Conservation (phyloP, 129 eudicot genomes). For the Pittosporum tobira region DNA sequence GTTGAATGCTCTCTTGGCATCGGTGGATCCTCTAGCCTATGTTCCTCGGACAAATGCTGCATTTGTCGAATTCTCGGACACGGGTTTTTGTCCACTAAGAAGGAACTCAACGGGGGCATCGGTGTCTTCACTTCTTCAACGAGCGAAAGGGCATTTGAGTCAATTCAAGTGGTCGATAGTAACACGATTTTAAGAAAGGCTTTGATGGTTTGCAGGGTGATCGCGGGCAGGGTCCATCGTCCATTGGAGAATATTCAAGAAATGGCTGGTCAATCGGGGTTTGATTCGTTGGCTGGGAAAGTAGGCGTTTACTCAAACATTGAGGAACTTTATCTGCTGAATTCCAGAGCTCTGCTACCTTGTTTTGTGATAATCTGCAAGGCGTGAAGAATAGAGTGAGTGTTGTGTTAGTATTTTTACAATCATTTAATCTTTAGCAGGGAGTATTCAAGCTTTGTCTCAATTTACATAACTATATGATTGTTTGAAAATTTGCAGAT, state of each 20-base stretch:
- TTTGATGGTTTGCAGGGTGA: slow-evolving; percentile 80
- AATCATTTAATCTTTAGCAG: background rate
- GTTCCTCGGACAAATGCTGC: slow-evolving; percentile 18
- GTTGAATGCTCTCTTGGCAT: slow-evolving; percentile 23
- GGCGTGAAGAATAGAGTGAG: slow-evolving; percentile 17
- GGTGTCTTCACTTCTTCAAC: slow-evolving; percentile 91
- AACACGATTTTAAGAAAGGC: slow-evolving; percentile 39
- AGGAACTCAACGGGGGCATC: slow-evolving; percentile 31
- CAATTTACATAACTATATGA: background rate
- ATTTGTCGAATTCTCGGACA: slow-evolving; percentile 23
- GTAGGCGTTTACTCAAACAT: slow-evolving; percentile 77
- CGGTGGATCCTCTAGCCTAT: slow-evolving; percentile 25
- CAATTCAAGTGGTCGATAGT: slow-evolving; percentile 27
- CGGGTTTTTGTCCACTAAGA: slow-evolving; percentile 37
- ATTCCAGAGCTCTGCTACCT: slow-evolving; percentile 75
- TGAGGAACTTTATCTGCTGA: slow-evolving; percentile 76
- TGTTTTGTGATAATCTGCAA: slow-evolving; percentile 86
- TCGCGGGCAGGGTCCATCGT: slow-evolving; percentile 90
- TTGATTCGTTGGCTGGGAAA: slow-evolving; percentile 96
- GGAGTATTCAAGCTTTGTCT: background rate
- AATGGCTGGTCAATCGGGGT: slow-evolving; percentile 69
- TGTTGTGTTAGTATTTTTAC: too few species aligned
- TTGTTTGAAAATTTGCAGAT: background rate
- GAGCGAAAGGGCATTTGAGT: slow-evolving; percentile 62
- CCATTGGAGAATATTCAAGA: slow-evolving; percentile 78